phyloP scores from a whole-genome alignment of 257 asterid genomes.

The Coffea canephora region DNA sequence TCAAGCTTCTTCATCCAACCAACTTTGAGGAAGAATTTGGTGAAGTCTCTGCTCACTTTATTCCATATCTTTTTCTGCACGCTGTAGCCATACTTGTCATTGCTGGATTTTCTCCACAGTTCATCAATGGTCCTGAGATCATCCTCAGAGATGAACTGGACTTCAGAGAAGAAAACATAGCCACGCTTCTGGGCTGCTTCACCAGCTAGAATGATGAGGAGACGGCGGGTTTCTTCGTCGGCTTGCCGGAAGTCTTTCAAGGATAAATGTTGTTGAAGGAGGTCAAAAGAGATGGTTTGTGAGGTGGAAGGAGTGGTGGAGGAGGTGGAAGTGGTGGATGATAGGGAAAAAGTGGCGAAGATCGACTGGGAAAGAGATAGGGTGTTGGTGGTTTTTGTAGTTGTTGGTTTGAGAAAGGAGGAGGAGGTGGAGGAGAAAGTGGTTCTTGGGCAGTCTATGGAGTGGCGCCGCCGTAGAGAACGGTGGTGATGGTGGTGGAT shows the following conservation, averaged over 20 bases:
- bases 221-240: slow-evolving; percentile 94
- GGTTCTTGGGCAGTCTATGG: slow-evolving; percentile 38
- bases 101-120: slow-evolving; percentile 73
- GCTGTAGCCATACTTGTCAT: slow-evolving; percentile 67
- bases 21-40: slow-evolving; percentile 56
- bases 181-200: slow-evolving; percentile 73
- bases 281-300: slow-evolving; percentile 38
- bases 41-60: slow-evolving; percentile 53
- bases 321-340: slow-evolving; percentile 35
- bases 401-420: slow-evolving; percentile 31
- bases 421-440: slow-evolving; percentile 25
- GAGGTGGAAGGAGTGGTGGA: slow-evolving; percentile 29
- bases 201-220: slow-evolving; percentile 79
- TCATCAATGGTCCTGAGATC: slow-evolving; percentile 61
- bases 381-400: slow-evolving; percentile 21
- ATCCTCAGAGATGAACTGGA: slow-evolving; percentile 52
- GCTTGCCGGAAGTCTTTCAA: slow-evolving; percentile 64
- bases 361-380: slow-evolving; percentile 22
- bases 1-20: slow-evolving; percentile 93
- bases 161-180: slow-evolving; percentile 95
- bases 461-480: slow-evolving; percentile 49
- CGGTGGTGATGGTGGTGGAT: slow-evolving; percentile 30
- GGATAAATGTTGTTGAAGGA: slow-evolving; percentile 51
- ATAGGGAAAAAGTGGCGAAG: slow-evolving; percentile 21
- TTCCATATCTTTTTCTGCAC: slow-evolving; percentile 72